Conservation (phyloP, 345 rosid species). For the Moricandia moricandioides region DNA sequence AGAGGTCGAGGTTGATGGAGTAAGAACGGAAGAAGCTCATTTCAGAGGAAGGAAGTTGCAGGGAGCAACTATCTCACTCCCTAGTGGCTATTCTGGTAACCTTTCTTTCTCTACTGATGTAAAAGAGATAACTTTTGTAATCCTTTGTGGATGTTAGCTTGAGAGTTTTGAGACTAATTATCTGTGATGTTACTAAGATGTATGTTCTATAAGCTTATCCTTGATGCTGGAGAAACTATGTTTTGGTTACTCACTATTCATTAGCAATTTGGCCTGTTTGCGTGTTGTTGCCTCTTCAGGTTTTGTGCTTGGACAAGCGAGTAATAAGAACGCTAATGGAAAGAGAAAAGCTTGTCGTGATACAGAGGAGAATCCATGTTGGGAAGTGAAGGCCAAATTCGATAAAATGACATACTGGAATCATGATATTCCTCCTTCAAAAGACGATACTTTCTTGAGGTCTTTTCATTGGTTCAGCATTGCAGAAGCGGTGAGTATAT, state of each 20-base stretch:
- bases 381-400: constrained; percentile 78
- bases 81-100: constrained; percentile 70
- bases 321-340: constrained; percentile 33
- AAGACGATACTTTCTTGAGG: constrained; percentile 68
- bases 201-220: not conserved
- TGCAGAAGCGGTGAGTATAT: constrained; percentile 67
- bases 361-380: constrained; percentile 42
- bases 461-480: constrained; percentile 70
- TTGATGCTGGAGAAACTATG: not conserved
- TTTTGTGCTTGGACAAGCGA: constrained; percentile 66
- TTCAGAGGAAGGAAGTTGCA: constrained; percentile 86
- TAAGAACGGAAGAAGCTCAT: constrained; percentile 63
- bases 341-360: constrained; percentile 47
- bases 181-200: not conserved
- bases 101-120: not conserved
- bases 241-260: not conserved
- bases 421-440: constrained; percentile 72
- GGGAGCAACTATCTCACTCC: constrained; percentile 65
- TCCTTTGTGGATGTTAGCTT: not conserved
- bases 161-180: not conserved
- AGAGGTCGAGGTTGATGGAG: constrained; percentile 66
- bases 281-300: constrained; percentile 43
- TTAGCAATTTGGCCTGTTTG: not conserved
- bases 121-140: not conserved
- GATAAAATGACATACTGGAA: constrained; percentile 83